phyloP scores from a whole-genome alignment of 495 filamentous ascomycete genomes.

The Chaetomium cochliodes region DNA sequence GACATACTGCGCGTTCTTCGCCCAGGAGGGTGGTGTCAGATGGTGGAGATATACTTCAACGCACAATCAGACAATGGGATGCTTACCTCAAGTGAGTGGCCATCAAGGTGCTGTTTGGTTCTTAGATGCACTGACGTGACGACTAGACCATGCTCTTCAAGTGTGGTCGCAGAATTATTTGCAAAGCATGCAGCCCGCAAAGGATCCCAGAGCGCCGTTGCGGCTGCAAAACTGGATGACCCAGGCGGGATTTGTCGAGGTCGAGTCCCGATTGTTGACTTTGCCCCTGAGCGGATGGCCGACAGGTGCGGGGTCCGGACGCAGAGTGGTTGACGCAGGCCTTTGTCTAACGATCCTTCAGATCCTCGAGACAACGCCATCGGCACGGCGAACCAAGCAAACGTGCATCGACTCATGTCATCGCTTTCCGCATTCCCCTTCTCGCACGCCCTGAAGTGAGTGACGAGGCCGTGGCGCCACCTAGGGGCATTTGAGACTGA shows the following conservation, averaged over 20 bases:
- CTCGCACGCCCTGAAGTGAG: conserved; percentile 46
- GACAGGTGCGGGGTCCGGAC: conserved; percentile 51
- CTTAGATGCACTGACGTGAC: conserved; percentile 13
- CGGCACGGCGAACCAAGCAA: conserved; percentile 60
- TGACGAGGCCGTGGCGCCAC: not conserved
- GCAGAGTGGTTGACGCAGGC: not conserved
- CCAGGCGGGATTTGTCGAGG: conserved; percentile 69
- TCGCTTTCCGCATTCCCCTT: conserved; percentile 65
- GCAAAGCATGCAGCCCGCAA: conserved; percentile 62
- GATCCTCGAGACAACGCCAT: conserved; percentile 62
- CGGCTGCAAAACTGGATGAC: conserved; percentile 61
- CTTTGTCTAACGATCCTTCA: conserved; percentile 34
- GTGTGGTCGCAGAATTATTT: conserved; percentile 72
- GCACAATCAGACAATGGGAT: conserved; percentile 89
- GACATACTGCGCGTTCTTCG: conserved; percentile 64
- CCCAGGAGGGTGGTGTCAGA: conserved; percentile 80
- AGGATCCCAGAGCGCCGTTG: conserved; percentile 68
- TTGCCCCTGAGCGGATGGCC: conserved; percentile 76
- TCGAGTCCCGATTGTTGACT: conserved; percentile 66
- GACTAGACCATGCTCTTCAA: conserved; percentile 62
- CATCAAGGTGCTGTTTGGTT: not conserved
- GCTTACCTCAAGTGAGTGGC: conserved; percentile 57
- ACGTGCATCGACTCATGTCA: conserved; percentile 58
- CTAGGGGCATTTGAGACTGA: conserved; percentile 19
- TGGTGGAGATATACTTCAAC: conserved; percentile 85